Percentiles rank a stretch among this genome's conserved stretches.
These are phyloP conservation scores for Amylocarpus encephaloides DNA, from an alignment of 2,329 filamentous ascomycete species.

Conservation along the genomic window DNA sequence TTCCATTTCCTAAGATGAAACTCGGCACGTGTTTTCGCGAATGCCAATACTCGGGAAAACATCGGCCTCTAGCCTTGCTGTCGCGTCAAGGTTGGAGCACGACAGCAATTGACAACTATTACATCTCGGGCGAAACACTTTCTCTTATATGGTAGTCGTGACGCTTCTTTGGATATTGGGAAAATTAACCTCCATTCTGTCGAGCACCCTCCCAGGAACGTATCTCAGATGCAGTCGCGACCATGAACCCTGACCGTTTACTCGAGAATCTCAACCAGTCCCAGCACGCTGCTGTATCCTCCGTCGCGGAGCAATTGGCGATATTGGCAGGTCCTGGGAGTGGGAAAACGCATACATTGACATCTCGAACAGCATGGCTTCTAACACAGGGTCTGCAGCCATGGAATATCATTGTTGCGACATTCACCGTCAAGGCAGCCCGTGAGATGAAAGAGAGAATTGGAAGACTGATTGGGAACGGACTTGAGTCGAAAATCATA, in stretches of 20 bases:
- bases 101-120: too few relatives aligned
- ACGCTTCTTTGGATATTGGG: too few relatives aligned
- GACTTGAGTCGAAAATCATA: conserved; percentile 68
- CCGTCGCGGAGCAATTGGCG: conserved; percentile 49
- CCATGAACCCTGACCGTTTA: conserved; percentile 33
- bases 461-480: conserved; percentile 70
- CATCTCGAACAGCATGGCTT: conserved; percentile 85
- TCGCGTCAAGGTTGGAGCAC: too few relatives aligned
- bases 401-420: conserved; percentile 87
- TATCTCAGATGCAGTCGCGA: not conserved
- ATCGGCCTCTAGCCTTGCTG: too few relatives aligned
- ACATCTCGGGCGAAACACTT: too few relatives aligned
- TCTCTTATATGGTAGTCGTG: too few relatives aligned
- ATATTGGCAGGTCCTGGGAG: conserved; percentile 63
- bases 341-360: conserved; percentile 94
- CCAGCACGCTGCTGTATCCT: conserved; percentile 59
- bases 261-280: conserved; percentile 58
- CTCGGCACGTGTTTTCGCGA: not conserved
- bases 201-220: not conserved
- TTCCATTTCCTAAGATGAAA: not conserved
- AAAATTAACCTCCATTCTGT: too few relatives aligned
- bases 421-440: conserved; percentile 94
- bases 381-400: conserved; percentile 69
- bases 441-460: conserved; percentile 90
- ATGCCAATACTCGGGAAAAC: not conserved